These are phyloP conservation scores for Atalantia buxifolia DNA, from an alignment of 345 rosid species.

Conservation along the genomic window DNA sequence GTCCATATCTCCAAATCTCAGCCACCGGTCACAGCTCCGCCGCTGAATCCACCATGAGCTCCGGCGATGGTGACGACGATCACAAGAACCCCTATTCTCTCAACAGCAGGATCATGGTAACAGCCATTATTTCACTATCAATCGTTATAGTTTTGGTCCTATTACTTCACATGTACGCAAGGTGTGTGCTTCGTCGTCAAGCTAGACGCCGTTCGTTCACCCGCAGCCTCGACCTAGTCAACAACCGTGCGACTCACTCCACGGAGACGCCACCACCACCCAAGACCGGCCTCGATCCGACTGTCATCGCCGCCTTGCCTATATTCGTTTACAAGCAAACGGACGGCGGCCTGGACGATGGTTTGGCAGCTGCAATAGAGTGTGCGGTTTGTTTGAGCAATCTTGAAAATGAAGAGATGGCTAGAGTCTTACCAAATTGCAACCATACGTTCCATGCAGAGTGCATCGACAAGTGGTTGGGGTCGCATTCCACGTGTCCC, in stretches of 20 bases:
- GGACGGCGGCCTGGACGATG: slow-evolving; percentile 2
- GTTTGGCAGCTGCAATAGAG: slow-evolving; percentile 22
- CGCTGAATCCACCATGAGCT: slow-evolving; percentile 8
- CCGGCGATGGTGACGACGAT: background rate
- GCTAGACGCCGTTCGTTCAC: slow-evolving; percentile 26
- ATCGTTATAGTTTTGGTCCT: slow-evolving; percentile 36
- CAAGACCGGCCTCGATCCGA: slow-evolving; percentile 48
- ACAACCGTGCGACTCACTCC: background rate
- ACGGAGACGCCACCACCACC: slow-evolving; percentile 27
- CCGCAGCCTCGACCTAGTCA: slow-evolving; percentile 1
- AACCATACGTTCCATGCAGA: slow-evolving; percentile 66
- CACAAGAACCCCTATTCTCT: slow-evolving; percentile 13
- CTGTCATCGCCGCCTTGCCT: slow-evolving; percentile 55
- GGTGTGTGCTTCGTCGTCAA: slow-evolving; percentile 36
- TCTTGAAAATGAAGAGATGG: slow-evolving; percentile 63
- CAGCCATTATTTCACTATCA: slow-evolving; percentile 39
- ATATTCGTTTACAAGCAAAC: slow-evolving; percentile 28
- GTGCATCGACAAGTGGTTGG: slow-evolving; percentile 72
- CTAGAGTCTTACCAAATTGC: slow-evolving; percentile 63
- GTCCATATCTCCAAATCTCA: background rate
- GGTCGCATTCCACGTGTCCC: slow-evolving; percentile 62
- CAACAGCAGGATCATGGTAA: slow-evolving; percentile 44
- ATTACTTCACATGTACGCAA: slow-evolving; percentile 38
- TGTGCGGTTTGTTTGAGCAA: slow-evolving; percentile 69
- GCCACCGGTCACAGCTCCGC: background rate